phyloP scores from a whole-genome alignment of 768 basidiomycete genomes.

The Podaxis sp. region DNA sequence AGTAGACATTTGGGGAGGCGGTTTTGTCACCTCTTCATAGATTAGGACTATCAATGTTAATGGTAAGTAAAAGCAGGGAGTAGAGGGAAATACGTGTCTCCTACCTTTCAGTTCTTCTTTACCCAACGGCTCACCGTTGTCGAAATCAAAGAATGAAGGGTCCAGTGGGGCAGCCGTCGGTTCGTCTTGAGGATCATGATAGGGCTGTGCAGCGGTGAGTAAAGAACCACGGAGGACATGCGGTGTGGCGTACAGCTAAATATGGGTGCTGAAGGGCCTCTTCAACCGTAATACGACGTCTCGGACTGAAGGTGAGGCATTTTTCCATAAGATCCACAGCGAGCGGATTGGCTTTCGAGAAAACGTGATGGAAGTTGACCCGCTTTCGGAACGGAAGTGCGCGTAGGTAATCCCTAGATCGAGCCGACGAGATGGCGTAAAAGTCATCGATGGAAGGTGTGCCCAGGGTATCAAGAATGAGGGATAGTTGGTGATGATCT shows the following conservation, averaged over 20 bases:
- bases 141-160: conserved; percentile 83
- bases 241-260: conserved; percentile 54
- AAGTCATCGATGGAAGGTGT: conserved; percentile 92
- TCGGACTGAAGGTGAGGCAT: conserved; percentile 84
- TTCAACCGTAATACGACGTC: conserved; percentile 83
- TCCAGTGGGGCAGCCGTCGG: conserved; percentile 76
- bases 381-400: conserved; percentile 86
- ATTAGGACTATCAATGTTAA: conserved; percentile 2
- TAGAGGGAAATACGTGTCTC: conserved; percentile 15
- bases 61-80: neutral
- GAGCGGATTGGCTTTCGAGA: conserved; percentile 72
- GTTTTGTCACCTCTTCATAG: conserved; percentile 11
- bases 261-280: conserved; percentile 91
- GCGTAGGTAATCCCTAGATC: conserved; percentile 84
- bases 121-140: conserved; percentile 61
- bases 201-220: conserved; percentile 48
- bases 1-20: conserved; percentile 1
- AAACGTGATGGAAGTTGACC: conserved; percentile 66
- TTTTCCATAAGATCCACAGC: conserved; percentile 79
- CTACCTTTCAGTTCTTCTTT: conserved; percentile 73
- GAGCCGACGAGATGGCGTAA: conserved; percentile 81
- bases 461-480: conserved; percentile 94
- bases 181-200: conserved; percentile 89
- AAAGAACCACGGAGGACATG: conserved; percentile 9
- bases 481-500: conserved; percentile 92